These are phyloP conservation scores for Pleurotus citrinopileatus DNA, from an alignment of 768 basidiomycete genomes.

Conservation along the genomic window DNA sequence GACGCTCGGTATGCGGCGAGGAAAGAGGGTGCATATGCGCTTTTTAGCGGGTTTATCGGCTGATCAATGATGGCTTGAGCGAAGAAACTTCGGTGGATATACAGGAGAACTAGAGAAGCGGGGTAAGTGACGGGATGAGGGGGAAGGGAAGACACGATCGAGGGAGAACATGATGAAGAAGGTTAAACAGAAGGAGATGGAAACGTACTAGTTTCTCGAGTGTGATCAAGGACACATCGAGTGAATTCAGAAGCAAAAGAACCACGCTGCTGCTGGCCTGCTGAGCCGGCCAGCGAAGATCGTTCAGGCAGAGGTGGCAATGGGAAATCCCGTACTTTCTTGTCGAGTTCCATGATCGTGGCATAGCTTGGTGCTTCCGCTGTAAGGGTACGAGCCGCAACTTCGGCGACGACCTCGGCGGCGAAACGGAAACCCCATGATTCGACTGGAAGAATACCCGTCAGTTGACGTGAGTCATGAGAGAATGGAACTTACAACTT, in stretches of 20 bases:
- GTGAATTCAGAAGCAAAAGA: slow-evolving; percentile 37
- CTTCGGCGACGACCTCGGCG: slow-evolving; percentile 61
- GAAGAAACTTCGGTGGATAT: slow-evolving; percentile 67
- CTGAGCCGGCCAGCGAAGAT: background rate
- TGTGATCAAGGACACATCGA: slow-evolving; percentile 46
- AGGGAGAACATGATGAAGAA: no score
- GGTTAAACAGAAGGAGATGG: background rate
- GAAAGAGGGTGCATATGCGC: slow-evolving; percentile 62
- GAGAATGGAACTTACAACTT: slow-evolving; percentile 9
- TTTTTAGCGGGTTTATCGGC: slow-evolving; percentile 64
- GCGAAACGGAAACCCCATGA: slow-evolving; percentile 66
- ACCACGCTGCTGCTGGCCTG: slow-evolving; percentile 17
- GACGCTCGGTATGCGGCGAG: slow-evolving; percentile 60
- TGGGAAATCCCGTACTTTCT: slow-evolving; percentile 64
- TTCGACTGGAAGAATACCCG: slow-evolving; percentile 37
- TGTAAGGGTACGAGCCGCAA: slow-evolving; percentile 57
- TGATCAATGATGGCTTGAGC: slow-evolving; percentile 70
- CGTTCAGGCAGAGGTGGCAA: slow-evolving; percentile 51
- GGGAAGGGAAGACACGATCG: no score
- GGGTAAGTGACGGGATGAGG: background rate
- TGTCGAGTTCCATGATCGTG: slow-evolving; percentile 66
- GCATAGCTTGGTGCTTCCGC: slow-evolving; percentile 63
- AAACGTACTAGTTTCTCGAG: slow-evolving; percentile 40
- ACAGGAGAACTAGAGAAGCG: slow-evolving; percentile 44
- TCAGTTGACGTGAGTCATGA: background rate